A percentile compares a stretch with the other conserved stretches of the same genome.
Evolutionary conservation across 345 rosid species (phyloP).

Genomic region (Eucalyptus marginata): DNA sequence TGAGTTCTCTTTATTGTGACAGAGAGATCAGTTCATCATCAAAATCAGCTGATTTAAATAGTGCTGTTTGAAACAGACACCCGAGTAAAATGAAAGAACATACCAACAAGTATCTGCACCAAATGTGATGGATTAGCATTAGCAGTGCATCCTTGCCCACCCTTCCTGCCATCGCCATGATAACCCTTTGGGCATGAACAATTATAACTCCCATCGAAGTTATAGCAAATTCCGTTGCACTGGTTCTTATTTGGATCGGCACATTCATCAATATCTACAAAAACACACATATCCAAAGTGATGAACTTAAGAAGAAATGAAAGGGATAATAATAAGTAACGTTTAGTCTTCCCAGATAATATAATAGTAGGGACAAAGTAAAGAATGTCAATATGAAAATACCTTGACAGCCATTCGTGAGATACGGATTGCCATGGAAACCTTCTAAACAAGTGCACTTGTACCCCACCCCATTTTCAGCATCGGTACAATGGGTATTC

Average conservation of each 20-base stretch:
- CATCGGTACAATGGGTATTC: background rate
- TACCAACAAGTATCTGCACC: background rate
- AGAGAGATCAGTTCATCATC: background rate
- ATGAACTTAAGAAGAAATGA: background rate
- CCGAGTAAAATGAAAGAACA: background rate
- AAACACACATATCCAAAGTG: background rate
- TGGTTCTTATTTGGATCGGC: background rate
- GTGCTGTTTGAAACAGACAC: background rate
- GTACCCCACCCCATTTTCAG: background rate
- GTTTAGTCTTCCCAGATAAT: background rate
- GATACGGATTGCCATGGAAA: background rate
- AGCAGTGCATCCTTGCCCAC: background rate
- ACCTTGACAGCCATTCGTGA: background rate
- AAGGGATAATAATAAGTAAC: background rate
- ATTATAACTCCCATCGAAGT: background rate
- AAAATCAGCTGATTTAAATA: background rate
- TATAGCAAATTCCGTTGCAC: accelerated
- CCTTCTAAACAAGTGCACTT: background rate
- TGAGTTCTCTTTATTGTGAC: background rate
- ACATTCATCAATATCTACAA: constrained; percentile 18
- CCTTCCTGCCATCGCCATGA: constrained; percentile 6
- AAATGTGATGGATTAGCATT: background rate
- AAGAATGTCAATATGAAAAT: background rate
- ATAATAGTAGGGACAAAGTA: background rate
- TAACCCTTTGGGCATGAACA: constrained; percentile 21